Evolutionary conservation across 257 asterid species (phyloP).

Genomic region (Przewalskia tangutica): DNA sequence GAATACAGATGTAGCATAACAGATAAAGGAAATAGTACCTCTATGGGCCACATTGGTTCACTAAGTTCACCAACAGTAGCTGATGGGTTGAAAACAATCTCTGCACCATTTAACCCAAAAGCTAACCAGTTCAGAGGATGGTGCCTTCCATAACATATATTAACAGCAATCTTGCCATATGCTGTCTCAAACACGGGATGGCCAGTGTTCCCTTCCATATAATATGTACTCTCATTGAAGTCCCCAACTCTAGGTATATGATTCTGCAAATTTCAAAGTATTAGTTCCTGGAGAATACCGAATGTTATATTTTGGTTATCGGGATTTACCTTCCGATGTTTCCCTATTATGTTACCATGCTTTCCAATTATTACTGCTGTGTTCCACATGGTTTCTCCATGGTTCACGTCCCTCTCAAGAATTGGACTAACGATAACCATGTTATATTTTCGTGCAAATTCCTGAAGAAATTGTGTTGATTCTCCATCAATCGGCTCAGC

Average conservation of each 20-base stretch:
- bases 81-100: constrained; percentile 89
- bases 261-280: constrained; percentile 44
- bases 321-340: constrained; percentile 74
- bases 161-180: constrained; percentile 79
- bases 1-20: neutral
- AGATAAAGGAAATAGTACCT: constrained; percentile 35
- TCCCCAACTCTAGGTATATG: constrained; percentile 98
- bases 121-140: constrained; percentile 97
- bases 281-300: neutral
- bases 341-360: constrained; percentile 86
- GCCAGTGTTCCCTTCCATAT: constrained; percentile 96
- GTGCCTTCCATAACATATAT: constrained; percentile 96
- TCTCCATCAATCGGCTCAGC: constrained; percentile 91
- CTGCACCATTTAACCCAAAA: constrained; percentile 90
- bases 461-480: constrained; percentile 85
- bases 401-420: constrained; percentile 90
- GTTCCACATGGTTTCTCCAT: constrained; percentile 89
- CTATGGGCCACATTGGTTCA: constrained; percentile 99
- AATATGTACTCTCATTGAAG: constrained; percentile 89
- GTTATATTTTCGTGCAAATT: constrained; percentile 59
- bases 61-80: constrained; percentile 99
- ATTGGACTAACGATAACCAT: constrained; percentile 89
- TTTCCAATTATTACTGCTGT: constrained; percentile 89
- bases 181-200: constrained; percentile 96
- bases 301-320: neutral